Conservation (phyloP, 495 filamentous ascomycete genomes). For the Usnea hakonensis region DNA sequence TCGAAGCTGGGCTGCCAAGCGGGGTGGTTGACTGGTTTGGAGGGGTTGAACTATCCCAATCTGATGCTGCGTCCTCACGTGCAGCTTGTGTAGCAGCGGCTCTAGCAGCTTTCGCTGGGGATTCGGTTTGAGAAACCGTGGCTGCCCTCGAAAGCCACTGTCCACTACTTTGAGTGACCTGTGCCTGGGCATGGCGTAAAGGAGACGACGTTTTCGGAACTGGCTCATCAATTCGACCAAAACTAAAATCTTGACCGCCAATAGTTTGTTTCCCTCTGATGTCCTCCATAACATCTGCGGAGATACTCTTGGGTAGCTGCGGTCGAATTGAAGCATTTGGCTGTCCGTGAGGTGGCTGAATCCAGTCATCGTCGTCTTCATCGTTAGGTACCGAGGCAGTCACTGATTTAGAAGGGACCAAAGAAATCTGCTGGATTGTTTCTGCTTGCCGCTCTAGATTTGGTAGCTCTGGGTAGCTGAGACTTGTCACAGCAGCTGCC, state of each 20-base stretch:
- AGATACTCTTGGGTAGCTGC: slow-evolving; percentile 47
- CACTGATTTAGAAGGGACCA: slow-evolving; percentile 23
- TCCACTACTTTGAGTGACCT: background rate
- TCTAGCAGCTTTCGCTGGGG: slow-evolving; percentile 2
- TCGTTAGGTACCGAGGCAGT: slow-evolving; percentile 24
- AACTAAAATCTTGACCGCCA: slow-evolving; percentile 33
- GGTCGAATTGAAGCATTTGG: slow-evolving; percentile 33
- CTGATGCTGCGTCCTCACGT: background rate
- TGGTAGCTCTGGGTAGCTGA: slow-evolving; percentile 51
- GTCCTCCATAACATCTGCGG: slow-evolving; percentile 53
- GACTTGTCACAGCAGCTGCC: slow-evolving; percentile 34
- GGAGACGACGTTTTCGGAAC: slow-evolving; percentile 2
- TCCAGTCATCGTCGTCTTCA: slow-evolving; percentile 78
- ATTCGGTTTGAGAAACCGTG: background rate
- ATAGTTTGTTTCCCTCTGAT: slow-evolving; percentile 39
- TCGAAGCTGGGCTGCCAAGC: slow-evolving; percentile 55
- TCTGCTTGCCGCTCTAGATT: slow-evolving; percentile 33
- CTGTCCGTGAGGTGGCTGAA: slow-evolving; percentile 49
- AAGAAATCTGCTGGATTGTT: slow-evolving; percentile 19
- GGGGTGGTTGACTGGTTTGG: slow-evolving; percentile 50
- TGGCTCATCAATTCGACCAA: slow-evolving; percentile 14
- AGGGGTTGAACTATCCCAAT: background rate
- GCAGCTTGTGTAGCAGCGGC: background rate
- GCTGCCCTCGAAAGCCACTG: background rate
- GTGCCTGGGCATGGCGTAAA: background rate